These are phyloP conservation scores for Cryoendolithus antarcticus DNA, from an alignment of 2,329 filamentous ascomycete species.

Conservation along the genomic window DNA sequence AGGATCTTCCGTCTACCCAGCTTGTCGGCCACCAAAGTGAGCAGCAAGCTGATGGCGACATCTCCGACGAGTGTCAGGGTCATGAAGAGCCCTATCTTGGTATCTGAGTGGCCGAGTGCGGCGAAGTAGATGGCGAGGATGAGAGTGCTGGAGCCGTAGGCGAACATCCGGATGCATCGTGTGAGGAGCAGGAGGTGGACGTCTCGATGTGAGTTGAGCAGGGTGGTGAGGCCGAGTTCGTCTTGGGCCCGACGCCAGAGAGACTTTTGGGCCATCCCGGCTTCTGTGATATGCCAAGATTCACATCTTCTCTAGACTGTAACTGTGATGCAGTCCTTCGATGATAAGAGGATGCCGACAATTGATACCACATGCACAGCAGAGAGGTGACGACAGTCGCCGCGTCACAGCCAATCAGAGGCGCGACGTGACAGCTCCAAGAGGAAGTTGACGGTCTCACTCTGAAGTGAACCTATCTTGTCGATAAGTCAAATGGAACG, in stretches of 20 bases:
- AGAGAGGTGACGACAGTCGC: too few species aligned
- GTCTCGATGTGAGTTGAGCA: constrained; percentile 34
- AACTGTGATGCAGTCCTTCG: too few species aligned
- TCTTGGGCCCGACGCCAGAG: constrained; percentile 1
- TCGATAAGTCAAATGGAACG: too few species aligned
- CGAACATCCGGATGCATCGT: constrained; percentile 50
- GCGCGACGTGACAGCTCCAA: too few species aligned
- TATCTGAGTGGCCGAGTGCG: constrained; percentile 17
- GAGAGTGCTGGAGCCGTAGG: constrained; percentile 40
- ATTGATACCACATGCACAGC: too few species aligned
- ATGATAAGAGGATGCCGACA: too few species aligned
- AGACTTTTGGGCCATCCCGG: too few species aligned
- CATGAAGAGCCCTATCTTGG: constrained; percentile 24
- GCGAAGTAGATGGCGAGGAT: constrained; percentile 22
- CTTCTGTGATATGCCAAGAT: too few species aligned
- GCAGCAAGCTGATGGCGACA: constrained; percentile 17
- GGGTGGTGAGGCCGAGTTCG: constrained; percentile 36
- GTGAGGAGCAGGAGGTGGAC: constrained; percentile 46
- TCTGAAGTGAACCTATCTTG: too few species aligned
- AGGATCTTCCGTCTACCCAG: constrained; percentile 19
- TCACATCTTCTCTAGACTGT: too few species aligned
- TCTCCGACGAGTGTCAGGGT: constrained; percentile 22
- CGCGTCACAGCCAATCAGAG: too few species aligned
- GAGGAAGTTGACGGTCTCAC: too few species aligned
- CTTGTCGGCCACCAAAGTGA: constrained; percentile 21